A percentile compares a stretch with the other conserved stretches of the same genome.
phyloP scores from a whole-genome alignment of 805 yeast species.

The Starmerella gropengiesseri region DNA sequence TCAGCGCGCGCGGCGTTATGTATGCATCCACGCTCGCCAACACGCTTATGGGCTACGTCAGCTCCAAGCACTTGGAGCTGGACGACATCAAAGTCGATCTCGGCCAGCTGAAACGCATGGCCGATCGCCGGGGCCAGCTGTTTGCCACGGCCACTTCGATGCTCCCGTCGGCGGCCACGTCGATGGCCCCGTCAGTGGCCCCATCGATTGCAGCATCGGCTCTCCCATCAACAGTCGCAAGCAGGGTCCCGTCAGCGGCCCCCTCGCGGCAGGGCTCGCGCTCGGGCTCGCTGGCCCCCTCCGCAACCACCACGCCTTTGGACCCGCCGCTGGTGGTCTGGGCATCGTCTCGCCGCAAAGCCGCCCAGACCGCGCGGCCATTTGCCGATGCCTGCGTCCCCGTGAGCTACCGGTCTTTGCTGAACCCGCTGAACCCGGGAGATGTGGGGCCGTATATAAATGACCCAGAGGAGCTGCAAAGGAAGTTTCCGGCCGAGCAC shows the following conservation, averaged over 20 bases:
- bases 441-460: constrained; percentile 59
- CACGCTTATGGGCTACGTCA: constrained; percentile 38
- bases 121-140: constrained; percentile 18
- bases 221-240: constrained; percentile 4
- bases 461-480: constrained; percentile 40
- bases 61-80: constrained; percentile 22
- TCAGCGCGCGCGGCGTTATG: constrained; percentile 58
- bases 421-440: constrained; percentile 85
- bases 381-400: constrained; percentile 53
- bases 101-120: constrained; percentile 15
- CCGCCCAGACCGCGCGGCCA: constrained; percentile 64
- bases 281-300: neutral
- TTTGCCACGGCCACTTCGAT: constrained; percentile 17
- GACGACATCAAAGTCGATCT: constrained; percentile 16
- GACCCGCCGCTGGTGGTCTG: constrained; percentile 55
- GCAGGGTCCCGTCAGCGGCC: constrained; percentile 4
- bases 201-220: constrained; percentile 11
- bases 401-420: constrained; percentile 65
- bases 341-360: constrained; percentile 84
- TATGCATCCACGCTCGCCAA: constrained; percentile 57
- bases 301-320: constrained; percentile 11
- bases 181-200: constrained; percentile 7
- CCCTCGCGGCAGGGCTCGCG: constrained; percentile 9
- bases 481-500: constrained; percentile 58
- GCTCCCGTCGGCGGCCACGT: constrained; percentile 11